Percentiles rank a stretch among this genome's conserved stretches.
Conservation (phyloP, 805 yeast species). For the Starmerella sirachaensis region DNA sequence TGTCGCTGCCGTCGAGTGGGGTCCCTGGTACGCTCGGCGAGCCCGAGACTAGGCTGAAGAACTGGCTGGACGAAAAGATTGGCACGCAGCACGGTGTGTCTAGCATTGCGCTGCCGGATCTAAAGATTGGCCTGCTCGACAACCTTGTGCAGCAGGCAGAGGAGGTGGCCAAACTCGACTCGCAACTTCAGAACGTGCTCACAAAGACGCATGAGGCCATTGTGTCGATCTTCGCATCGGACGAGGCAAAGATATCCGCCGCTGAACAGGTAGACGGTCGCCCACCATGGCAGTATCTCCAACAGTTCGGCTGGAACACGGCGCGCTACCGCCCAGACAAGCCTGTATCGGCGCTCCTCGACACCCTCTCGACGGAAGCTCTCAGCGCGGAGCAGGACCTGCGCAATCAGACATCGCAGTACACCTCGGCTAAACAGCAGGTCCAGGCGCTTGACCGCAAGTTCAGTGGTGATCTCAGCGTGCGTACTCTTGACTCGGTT, state of each 20-base stretch:
- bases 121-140: constrained; percentile 91
- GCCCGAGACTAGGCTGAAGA: constrained; percentile 30
- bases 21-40: constrained; percentile 29
- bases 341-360: constrained; percentile 64
- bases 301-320: constrained; percentile 75
- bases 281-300: constrained; percentile 52
- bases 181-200: constrained; percentile 59
- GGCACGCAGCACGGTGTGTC: constrained; percentile 39
- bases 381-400: constrained; percentile 76
- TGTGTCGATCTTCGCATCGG: constrained; percentile 26
- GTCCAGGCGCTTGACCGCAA: constrained; percentile 83
- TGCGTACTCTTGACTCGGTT: constrained; percentile 78
- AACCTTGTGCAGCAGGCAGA: constrained; percentile 83
- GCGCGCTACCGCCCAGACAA: constrained; percentile 78
- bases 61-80: constrained; percentile 26
- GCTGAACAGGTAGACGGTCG: constrained; percentile 42
- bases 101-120: constrained; percentile 58
- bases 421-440: constrained; percentile 72
- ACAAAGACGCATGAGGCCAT: constrained; percentile 68
- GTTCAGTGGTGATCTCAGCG: constrained; percentile 84
- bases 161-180: constrained; percentile 71
- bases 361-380: constrained; percentile 62
- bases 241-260: constrained; percentile 34
- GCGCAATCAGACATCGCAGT: constrained; percentile 57
- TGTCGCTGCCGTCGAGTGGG: constrained; percentile 43